These are phyloP conservation scores for Secale cereale DNA, from an alignment of 176 grass and related monocot species.

Conservation along the genomic window DNA sequence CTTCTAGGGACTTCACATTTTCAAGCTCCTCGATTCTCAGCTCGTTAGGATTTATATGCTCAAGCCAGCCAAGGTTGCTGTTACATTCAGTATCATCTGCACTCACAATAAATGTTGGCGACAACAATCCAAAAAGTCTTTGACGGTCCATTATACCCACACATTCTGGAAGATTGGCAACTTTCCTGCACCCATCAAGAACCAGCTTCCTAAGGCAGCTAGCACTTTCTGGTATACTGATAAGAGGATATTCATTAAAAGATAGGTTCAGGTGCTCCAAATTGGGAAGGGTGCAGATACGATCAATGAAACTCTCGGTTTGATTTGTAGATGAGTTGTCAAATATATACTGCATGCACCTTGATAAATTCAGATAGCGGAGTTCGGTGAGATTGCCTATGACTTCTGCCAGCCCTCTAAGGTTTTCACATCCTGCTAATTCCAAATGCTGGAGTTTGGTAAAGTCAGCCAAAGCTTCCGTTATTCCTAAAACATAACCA, in stretches of 20 bases:
- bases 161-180: too few species aligned
- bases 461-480: neutral
- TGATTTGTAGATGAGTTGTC: too few species aligned
- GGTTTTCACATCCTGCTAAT: neutral
- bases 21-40: neutral
- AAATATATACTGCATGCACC: too few species aligned
- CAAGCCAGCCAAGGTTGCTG: too few species aligned
- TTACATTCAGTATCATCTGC: too few species aligned
- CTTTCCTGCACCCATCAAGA: too few species aligned
- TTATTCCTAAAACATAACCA: too few species aligned
- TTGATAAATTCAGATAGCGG: neutral
- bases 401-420: neutral
- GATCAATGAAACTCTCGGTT: neutral
- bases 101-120: too few species aligned
- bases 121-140: too few species aligned
- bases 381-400: neutral
- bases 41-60: too few species aligned
- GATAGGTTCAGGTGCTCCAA: conserved; percentile 9
- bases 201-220: neutral
- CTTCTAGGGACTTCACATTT: neutral
- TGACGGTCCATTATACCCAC: too few species aligned
- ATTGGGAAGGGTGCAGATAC: neutral
- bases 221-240: neutral
- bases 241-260: neutral
- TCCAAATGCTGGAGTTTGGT: neutral